phyloP scores from a whole-genome alignment of 345 rosid species.

The Eucalyptus curtisii region DNA sequence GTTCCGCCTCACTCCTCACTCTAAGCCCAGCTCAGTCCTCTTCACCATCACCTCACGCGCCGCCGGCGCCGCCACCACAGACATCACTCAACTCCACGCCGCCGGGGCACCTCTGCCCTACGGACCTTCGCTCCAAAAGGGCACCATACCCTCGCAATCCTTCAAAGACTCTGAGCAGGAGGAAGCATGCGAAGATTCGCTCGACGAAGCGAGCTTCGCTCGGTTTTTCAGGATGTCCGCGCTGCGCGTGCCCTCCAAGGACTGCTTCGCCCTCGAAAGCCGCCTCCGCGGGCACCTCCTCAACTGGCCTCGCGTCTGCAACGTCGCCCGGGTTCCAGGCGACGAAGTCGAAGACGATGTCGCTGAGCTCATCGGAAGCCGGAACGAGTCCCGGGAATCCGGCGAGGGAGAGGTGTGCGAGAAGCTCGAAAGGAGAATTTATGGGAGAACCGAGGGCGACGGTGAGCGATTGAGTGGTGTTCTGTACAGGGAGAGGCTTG shows the following conservation, averaged over 20 bases:
- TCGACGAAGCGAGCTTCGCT: slow-evolving; percentile 46
- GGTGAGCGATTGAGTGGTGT: slow-evolving; percentile 44
- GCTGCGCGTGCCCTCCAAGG: slow-evolving; percentile 55
- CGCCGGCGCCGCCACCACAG: not conserved
- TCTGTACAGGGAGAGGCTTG: slow-evolving; percentile 55
- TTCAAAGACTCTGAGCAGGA: slow-evolving; percentile 7
- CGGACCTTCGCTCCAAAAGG: slow-evolving; percentile 79
- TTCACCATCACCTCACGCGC: slow-evolving; percentile 13
- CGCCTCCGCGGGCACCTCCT: slow-evolving; percentile 82
- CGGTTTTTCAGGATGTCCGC: slow-evolving; percentile 52
- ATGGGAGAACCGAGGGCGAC: slow-evolving; percentile 32
- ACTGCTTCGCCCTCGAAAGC: slow-evolving; percentile 52
- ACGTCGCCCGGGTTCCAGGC: slow-evolving; percentile 70
- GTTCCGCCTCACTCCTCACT: not conserved
- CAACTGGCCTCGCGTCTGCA: slow-evolving; percentile 72
- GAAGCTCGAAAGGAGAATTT: slow-evolving; percentile 24
- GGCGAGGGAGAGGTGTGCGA: slow-evolving; percentile 7
- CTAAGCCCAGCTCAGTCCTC: not conserved
- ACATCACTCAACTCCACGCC: not conserved
- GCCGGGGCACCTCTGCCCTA: slow-evolving; percentile 14
- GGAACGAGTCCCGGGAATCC: not conserved
- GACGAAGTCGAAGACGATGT: slow-evolving; percentile 57
- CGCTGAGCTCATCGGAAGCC: slow-evolving; percentile 10
- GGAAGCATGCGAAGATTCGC: not conserved
- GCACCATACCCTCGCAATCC: slow-evolving; percentile 17